phyloP scores from a whole-genome alignment of 2,329 filamentous ascomycete genomes.

The Fusarium sp. region DNA sequence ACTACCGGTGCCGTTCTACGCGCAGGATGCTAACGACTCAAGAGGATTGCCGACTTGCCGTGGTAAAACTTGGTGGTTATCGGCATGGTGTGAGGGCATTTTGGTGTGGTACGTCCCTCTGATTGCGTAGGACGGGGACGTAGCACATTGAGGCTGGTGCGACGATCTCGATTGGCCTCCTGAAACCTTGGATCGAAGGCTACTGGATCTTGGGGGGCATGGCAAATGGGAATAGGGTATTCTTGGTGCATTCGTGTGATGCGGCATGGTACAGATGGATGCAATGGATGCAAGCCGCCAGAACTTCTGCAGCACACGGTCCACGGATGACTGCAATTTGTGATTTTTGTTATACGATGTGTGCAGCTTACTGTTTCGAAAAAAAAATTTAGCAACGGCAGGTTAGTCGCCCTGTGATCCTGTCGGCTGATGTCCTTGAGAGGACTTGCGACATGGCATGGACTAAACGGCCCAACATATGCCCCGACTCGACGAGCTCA shows the following conservation, averaged over 20 bases:
- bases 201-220: neutral
- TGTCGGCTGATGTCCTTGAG: no score
- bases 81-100: neutral
- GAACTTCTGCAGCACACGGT: slow-evolving; percentile 12
- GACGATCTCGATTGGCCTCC: slow-evolving; percentile 22
- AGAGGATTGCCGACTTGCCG: slow-evolving; percentile 13
- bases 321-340: neutral
- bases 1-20: neutral
- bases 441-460: no score
- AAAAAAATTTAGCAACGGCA: neutral
- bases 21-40: neutral
- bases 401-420: no score
- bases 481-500: no score
- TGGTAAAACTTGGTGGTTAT: neutral
- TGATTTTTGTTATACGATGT: neutral
- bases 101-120: neutral
- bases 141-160: slow-evolving; percentile 20
- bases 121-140: slow-evolving; percentile 12
- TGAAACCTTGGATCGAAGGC: slow-evolving; percentile 18
- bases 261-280: neutral
- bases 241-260: neutral
- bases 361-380: neutral
- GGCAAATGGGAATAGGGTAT: neutral
- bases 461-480: no score
- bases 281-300: slow-evolving; percentile 14